Conservation (phyloP, 169 alveolate genomes). For the Eimeria zaria region DNA sequence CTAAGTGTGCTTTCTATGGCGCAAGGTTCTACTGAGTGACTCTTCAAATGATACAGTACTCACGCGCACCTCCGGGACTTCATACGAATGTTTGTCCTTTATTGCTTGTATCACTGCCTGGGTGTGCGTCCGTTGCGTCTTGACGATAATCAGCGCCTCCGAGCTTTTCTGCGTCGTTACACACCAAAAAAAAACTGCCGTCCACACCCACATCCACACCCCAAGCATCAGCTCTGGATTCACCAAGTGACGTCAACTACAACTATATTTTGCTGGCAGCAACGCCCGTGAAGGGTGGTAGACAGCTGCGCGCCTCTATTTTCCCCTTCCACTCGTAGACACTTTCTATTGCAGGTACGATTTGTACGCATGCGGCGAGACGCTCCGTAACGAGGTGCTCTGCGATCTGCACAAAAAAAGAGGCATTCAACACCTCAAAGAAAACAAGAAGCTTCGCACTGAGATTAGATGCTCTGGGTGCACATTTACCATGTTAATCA, state of each 20-base stretch:
- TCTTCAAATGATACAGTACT: neutral
- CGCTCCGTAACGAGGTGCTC: conserved; percentile 44
- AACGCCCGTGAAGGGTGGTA: neutral
- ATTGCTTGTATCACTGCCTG: conserved; percentile 66
- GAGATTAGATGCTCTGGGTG: neutral
- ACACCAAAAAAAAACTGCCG: neutral
- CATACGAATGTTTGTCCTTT: conserved; percentile 76
- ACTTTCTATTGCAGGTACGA: conserved; percentile 82
- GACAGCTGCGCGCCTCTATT: conserved; percentile 67
- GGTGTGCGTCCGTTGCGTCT: conserved; percentile 61
- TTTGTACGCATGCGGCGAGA: conserved; percentile 85
- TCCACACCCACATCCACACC: no score
- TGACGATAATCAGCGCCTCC: conserved; percentile 79
- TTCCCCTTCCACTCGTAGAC: conserved; percentile 83
- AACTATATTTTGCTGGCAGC: neutral
- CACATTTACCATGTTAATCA: neutral
- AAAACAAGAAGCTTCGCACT: neutral
- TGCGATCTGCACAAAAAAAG: conserved; percentile 67
- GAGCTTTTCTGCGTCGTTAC: conserved; percentile 51
- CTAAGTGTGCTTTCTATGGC: neutral
- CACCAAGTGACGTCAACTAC: neutral
- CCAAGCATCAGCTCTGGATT: neutral
- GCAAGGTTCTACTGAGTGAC: neutral
- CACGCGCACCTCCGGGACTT: conserved; percentile 81
- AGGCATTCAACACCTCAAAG: neutral